These are phyloP conservation scores for Fraxinus americana DNA, from an alignment of 257 asterid species.

Conservation along the genomic window DNA sequence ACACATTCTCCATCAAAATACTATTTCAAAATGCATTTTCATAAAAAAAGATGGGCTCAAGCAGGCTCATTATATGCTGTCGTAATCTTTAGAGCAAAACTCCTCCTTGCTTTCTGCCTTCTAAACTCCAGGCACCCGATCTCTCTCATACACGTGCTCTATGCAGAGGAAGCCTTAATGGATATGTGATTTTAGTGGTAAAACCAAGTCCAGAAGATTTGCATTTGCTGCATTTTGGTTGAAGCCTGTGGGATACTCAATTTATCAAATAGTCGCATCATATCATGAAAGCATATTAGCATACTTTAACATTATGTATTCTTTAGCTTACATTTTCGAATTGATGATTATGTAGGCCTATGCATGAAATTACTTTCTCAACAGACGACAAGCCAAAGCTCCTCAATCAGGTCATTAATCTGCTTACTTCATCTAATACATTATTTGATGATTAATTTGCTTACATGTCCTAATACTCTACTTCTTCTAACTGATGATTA, in stretches of 20 bases:
- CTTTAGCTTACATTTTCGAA: slow-evolving; percentile 21
- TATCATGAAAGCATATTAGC: slow-evolving; percentile 9
- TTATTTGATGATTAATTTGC: slow-evolving; percentile 5
- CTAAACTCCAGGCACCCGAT: not conserved
- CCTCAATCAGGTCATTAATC: slow-evolving; percentile 77
- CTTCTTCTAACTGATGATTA: not conserved
- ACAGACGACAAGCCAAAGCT: slow-evolving; percentile 90
- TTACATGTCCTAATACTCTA: not conserved
- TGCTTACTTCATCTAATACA: slow-evolving; percentile 18
- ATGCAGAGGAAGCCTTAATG: not conserved
- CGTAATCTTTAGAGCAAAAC: not conserved
- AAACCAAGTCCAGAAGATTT: not conserved
- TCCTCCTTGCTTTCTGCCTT: not conserved
- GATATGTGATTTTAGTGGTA: too few relatives aligned
- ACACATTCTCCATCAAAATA: too few relatives aligned
- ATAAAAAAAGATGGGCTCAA: too few relatives aligned
- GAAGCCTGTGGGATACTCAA: slow-evolving; percentile 8
- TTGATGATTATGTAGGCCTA: slow-evolving; percentile 63
- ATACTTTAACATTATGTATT: slow-evolving; percentile 18
- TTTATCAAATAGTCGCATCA: slow-evolving; percentile 4
- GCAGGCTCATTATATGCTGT: not conserved
- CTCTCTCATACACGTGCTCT: not conserved
- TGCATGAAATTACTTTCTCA: slow-evolving; percentile 98
- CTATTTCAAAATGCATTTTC: too few relatives aligned
- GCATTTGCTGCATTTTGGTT: slow-evolving; percentile 3